phyloP scores from a whole-genome alignment of 2,329 filamentous ascomycete species.

The Polychaeton citri region DNA sequence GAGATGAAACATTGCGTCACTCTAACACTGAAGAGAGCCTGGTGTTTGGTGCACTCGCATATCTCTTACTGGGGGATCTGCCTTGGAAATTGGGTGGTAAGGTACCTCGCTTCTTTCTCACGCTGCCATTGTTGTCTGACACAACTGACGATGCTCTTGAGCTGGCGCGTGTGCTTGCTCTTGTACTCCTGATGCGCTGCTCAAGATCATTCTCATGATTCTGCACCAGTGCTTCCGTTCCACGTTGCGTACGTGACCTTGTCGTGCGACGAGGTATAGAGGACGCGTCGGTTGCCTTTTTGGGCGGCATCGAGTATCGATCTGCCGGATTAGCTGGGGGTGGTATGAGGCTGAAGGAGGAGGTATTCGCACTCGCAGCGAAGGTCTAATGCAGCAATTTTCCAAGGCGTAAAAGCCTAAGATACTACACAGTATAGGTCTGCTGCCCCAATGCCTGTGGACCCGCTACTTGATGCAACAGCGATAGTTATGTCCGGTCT shows the following conservation, averaged over 20 bases:
- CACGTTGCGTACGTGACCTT: not conserved
- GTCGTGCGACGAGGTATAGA: not conserved
- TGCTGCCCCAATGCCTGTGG: too few relatives aligned
- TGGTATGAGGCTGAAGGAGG: too few relatives aligned
- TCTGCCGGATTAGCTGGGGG: too few relatives aligned
- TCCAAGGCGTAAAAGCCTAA: too few relatives aligned
- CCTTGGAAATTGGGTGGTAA: not conserved
- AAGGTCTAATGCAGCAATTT: too few relatives aligned
- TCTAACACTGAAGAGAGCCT: not conserved
- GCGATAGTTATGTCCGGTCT: not conserved
- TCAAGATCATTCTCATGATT: not conserved
- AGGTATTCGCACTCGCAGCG: too few relatives aligned
- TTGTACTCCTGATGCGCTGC: not conserved
- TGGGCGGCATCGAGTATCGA: not conserved
- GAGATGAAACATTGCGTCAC: not conserved
- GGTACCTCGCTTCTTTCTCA: not conserved
- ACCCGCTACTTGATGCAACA: too few relatives aligned
- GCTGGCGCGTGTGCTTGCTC: not conserved
- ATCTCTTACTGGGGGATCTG: not conserved
- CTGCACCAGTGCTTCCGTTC: not conserved
- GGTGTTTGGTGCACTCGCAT: not conserved
- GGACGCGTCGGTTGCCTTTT: not conserved
- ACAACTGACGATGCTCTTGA: not conserved
- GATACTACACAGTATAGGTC: too few relatives aligned
- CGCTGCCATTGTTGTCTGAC: not conserved